phyloP scores from a whole-genome alignment of 2,329 filamentous ascomycete species.

The Tolypocladium cylindrosporum region DNA sequence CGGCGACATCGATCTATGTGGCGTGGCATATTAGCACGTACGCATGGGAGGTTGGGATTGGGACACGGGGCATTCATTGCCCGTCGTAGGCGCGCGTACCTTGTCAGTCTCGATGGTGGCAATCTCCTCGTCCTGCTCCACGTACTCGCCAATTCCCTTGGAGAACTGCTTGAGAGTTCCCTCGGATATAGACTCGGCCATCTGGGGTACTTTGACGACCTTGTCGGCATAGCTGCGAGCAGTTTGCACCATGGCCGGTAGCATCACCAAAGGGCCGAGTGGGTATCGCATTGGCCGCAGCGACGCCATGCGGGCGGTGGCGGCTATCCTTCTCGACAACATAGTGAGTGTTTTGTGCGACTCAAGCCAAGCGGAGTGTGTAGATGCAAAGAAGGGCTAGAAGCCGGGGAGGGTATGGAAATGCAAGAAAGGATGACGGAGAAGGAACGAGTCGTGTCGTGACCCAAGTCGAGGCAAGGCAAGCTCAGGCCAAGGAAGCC shows the following conservation, averaged over 20 bases:
- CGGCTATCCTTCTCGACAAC: slow-evolving; percentile 33
- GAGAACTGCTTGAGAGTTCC: slow-evolving; percentile 93
- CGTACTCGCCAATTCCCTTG: slow-evolving; percentile 85
- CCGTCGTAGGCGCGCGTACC: slow-evolving; percentile 37
- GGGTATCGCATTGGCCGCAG: slow-evolving; percentile 26
- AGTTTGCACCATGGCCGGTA: slow-evolving; percentile 43
- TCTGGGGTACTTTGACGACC: slow-evolving; percentile 87
- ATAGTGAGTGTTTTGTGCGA: slow-evolving; percentile 16
- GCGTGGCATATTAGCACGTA: slow-evolving; percentile 2
- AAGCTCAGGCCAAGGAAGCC: neutral
- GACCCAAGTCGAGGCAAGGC: neutral
- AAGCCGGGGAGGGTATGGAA: neutral
- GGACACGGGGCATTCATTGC: neutral
- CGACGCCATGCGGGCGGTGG: slow-evolving; percentile 32
- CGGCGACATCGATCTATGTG: slow-evolving; percentile 80
- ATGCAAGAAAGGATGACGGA: neutral
- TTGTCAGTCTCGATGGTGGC: slow-evolving; percentile 99
- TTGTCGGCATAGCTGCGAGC: slow-evolving; percentile 64
- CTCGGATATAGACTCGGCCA: slow-evolving; percentile 98
- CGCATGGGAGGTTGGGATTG: neutral
- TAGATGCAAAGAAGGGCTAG: neutral
- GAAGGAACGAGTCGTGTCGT: neutral
- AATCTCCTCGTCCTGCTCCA: slow-evolving; percentile 94
- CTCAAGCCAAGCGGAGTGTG: neutral
- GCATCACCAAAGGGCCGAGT: slow-evolving; percentile 21